A percentile compares a stretch with the other conserved stretches of the same genome.
Conservation (phyloP, 192 early-diverging fungal species). For the Endogone sp. region DNA sequence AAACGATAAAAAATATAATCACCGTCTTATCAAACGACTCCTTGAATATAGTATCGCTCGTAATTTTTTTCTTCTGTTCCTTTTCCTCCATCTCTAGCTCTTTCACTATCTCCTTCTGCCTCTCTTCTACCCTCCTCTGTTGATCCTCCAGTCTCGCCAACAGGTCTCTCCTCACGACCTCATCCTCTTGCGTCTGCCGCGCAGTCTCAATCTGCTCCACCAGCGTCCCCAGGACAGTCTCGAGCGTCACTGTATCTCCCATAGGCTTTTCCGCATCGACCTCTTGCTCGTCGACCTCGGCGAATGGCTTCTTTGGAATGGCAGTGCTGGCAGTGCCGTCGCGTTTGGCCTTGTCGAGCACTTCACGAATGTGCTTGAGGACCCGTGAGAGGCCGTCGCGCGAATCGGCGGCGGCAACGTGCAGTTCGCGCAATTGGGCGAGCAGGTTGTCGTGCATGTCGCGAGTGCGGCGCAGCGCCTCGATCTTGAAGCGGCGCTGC, state of each 20-base stretch:
- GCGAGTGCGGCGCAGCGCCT: slow-evolving; percentile 30
- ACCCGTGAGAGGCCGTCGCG: slow-evolving; percentile 14
- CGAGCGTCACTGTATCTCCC: slow-evolving; percentile 24
- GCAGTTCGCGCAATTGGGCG: slow-evolving; percentile 17
- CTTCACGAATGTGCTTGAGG: slow-evolving; percentile 6
- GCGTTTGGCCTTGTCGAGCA: slow-evolving; percentile 11
- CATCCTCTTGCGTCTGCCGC: slow-evolving; percentile 20
- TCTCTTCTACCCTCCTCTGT: slow-evolving; percentile 30
- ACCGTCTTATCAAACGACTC: slow-evolving; percentile 64
- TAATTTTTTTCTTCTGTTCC: slow-evolving; percentile 65
- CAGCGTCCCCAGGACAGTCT: slow-evolving; percentile 47
- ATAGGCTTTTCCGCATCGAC: background rate
- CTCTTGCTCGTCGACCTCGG: slow-evolving; percentile 8
- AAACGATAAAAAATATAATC: too few species aligned
- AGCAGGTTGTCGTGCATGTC: slow-evolving; percentile 16
- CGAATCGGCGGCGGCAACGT: background rate
- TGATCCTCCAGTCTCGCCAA: slow-evolving; percentile 34
- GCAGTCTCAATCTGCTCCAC: slow-evolving; percentile 40
- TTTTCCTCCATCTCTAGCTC: slow-evolving; percentile 55
- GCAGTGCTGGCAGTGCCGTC: slow-evolving; percentile 5
- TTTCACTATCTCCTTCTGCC: slow-evolving; percentile 28
- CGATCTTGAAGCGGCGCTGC: slow-evolving; percentile 64
- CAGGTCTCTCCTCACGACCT: slow-evolving; percentile 21
- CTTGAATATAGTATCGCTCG: slow-evolving; percentile 64
- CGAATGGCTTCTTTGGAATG: slow-evolving; percentile 3